A percentile compares a stretch with the other conserved stretches of the same genome.
phyloP scores from a whole-genome alignment of 352 stramenopile species.

The Phytophthora podocarpi region DNA sequence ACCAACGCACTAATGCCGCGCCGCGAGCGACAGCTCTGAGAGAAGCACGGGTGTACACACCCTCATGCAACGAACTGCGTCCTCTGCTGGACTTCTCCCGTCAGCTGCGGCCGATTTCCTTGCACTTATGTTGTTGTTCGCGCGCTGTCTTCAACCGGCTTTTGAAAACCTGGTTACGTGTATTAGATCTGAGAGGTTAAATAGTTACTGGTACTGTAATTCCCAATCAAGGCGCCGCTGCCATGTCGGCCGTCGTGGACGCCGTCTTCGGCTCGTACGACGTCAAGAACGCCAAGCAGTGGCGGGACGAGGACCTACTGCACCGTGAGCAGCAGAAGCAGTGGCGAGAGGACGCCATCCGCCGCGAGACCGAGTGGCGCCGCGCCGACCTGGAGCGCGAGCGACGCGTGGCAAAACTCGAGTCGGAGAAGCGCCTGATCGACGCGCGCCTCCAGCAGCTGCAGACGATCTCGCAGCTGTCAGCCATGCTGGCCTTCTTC shows the following conservation, averaged over 20 bases:
- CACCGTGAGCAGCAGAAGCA: conserved; percentile 81
- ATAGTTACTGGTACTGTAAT: no score
- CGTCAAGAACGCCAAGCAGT: conserved; percentile 86
- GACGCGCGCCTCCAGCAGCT: conserved; percentile 74
- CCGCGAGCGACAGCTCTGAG: no score
- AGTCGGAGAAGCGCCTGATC: conserved; percentile 80
- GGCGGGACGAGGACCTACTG: conserved; percentile 79
- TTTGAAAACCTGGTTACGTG: not conserved
- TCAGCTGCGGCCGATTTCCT: no score
- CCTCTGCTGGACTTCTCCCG: no score
- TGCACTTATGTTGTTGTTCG: no score
- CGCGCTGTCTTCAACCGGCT: no score
- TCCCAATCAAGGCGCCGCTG: not conserved
- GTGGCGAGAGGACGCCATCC: conserved; percentile 78
- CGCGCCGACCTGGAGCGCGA: conserved; percentile 74
- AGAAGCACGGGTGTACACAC: no score
- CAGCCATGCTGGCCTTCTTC: conserved; percentile 71
- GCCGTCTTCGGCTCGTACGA: conserved; percentile 87
- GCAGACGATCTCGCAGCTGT: conserved; percentile 62
- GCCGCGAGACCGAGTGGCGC: conserved; percentile 69
- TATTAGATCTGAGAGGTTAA: no score
- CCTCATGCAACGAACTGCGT: no score
- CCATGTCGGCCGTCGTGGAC: conserved; percentile 65
- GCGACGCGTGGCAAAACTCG: conserved; percentile 73
- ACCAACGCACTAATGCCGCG: no score